Percentiles rank a stretch among this genome's conserved stretches.
These are phyloP conservation scores for Neoboletus brunneissimus DNA, from an alignment of 768 basidiomycete species.

Conservation along the genomic window DNA sequence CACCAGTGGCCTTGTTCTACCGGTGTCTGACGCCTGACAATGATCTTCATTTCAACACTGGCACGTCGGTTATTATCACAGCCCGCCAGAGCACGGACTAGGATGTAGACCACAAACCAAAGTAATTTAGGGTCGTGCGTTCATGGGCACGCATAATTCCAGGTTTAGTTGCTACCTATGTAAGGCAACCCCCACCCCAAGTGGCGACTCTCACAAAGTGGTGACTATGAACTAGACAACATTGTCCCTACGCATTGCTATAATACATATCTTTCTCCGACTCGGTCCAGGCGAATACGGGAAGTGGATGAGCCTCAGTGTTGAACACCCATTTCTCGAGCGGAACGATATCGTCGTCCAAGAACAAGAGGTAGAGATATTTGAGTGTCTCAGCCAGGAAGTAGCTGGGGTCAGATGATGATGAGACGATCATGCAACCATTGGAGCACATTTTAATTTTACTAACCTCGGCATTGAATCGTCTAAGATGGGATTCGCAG, in stretches of 20 bases:
- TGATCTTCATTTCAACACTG: neutral
- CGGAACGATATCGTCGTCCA: conserved; percentile 56
- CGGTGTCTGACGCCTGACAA: too few species aligned
- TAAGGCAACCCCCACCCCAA: too few species aligned
- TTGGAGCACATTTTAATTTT: neutral
- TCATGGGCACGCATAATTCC: too few species aligned
- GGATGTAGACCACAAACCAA: neutral
- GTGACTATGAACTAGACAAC: neutral
- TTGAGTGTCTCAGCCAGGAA: conserved; percentile 64
- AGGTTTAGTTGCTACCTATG: neutral
- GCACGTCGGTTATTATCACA: neutral
- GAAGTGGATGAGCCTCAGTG: conserved; percentile 77
- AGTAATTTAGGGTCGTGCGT: too few species aligned
- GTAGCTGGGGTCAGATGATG: conserved; percentile 33
- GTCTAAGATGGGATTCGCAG: conserved; percentile 34
- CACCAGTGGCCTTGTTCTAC: neutral
- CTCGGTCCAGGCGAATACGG: conserved; percentile 61
- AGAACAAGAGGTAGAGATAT: conserved; percentile 71
- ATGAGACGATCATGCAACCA: neutral
- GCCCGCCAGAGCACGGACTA: neutral
- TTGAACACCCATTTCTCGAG: conserved; percentile 60
- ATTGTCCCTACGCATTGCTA: neutral
- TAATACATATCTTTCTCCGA: conserved; percentile 45
- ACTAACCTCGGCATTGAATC: conserved; percentile 77
- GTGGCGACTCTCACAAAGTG: neutral